Base-by-base conservation (phyloP, 1,139 yeast species). In the Zhuliangozyma blackwelliae region DNA sequence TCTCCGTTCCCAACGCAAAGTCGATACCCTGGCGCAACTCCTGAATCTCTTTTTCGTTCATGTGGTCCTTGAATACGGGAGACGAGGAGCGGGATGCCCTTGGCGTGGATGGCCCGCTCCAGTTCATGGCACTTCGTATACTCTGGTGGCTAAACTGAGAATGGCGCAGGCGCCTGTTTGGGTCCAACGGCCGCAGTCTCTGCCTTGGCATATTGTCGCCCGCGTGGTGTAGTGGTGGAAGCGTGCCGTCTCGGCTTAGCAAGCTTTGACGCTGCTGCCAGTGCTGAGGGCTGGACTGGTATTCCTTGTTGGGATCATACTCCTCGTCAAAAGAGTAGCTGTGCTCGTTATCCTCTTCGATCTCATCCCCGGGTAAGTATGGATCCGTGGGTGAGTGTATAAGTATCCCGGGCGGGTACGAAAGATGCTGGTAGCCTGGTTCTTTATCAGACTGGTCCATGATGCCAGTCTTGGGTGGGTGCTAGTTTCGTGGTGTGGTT, bases 21-120 rank as follows among this genome's bases (percentile, higher is more conserved):
- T 54, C 54, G 16, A 69, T 45, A 4, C 72, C 72, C 43, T 65
- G 64, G 33, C 58, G 55, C 26, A 69, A 47, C 25, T 65, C 67
- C 33, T 61, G 60, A 22, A 65, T 53, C 39, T 65, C 67, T 30
- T 54, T 54, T 19, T 52, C 57, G 28, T 52, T 38, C 9, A 39
- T 27, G 9, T 35, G 33, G 13, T 34, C 29, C 4, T 33, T 33
- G 10, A 43, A 19, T 13, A 28, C 28, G 11, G 46, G 34, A 7
- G 42, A 29, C 20, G 31, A 12, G 12, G 28, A 16, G 20, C 27
- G 12, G 7, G 27, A 16, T 5, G 10, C 23, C 23, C 23, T 22
- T 7, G 23, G 23, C 3, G 37, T 36, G 2, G 40, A 33, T 12
- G 29, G 34, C 29, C 39, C 33, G 29, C 40, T 36, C 28, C 31